Evolutionary conservation across 2,329 filamentous ascomycete species (phyloP).

Genomic region (Moelleriella libera): DNA sequence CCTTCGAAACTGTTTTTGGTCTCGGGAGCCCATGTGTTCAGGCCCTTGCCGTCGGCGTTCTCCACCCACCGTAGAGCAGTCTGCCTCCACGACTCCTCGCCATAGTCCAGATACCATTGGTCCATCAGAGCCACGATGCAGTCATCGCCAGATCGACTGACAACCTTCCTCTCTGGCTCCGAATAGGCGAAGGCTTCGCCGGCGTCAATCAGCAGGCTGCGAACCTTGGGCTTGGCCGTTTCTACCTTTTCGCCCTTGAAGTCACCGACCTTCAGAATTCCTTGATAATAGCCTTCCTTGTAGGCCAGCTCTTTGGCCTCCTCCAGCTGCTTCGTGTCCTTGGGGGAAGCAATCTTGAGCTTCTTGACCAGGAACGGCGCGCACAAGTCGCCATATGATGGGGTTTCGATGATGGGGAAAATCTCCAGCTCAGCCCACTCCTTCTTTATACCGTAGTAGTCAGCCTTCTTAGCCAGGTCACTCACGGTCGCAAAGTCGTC

Average conservation of each 20-base stretch:
- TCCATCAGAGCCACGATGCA: constrained; percentile 89
- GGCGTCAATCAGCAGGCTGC: constrained; percentile 60
- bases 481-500: constrained; percentile 86
- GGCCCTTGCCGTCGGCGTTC: constrained; percentile 47
- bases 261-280: constrained; percentile 74
- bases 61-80: constrained; percentile 59
- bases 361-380: constrained; percentile 77
- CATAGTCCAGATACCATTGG: constrained; percentile 98
- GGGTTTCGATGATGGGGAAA: constrained; percentile 77
- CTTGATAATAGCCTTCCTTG: constrained; percentile 96
- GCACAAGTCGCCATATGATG: constrained; percentile 71
- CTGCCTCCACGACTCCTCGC: constrained; percentile 75
- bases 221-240: constrained; percentile 73
- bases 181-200: constrained; percentile 81
- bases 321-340: constrained; percentile 76
- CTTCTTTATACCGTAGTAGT: constrained; percentile 91
- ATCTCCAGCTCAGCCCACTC: constrained; percentile 93
- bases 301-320: constrained; percentile 95
- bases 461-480: constrained; percentile 86
- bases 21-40: constrained; percentile 71
- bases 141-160: constrained; percentile 79
- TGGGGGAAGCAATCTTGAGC: constrained; percentile 92
- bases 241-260: constrained; percentile 81
- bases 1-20: constrained; percentile 70
- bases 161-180: constrained; percentile 81